Percentiles rank a stretch among this genome's conserved stretches.
Conservation (phyloP, 176 grass and related monocot genomes). For the Hordeum vulgare region MorexV3_pseudomolecules_assembly NC_058518.1:44033313-44033812, state of each 20-base stretch:
- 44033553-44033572: slow-evolving; percentile 46
- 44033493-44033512: slow-evolving; percentile 95
- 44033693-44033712: too few relatives aligned
- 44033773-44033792: too few relatives aligned
- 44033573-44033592: slow-evolving; percentile 66
- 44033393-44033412: not conserved
- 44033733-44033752: too few relatives aligned
- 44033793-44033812: too few relatives aligned
- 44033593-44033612: slow-evolving; percentile 8
- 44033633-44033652: not conserved
- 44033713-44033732: too few relatives aligned
- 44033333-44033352: not conserved
- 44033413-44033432: slow-evolving; percentile 93
- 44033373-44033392: not conserved
- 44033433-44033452: slow-evolving; percentile 85
- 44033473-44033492: slow-evolving; percentile 70
- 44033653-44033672: not conserved
- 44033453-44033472: slow-evolving; percentile 89
- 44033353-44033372: not conserved
- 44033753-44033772: too few relatives aligned
- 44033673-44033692: too few relatives aligned
- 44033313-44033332: slow-evolving; percentile 46
- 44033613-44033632: not conserved
- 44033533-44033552: slow-evolving; percentile 52
- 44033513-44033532: slow-evolving; percentile 88